Conservation (phyloP, 1,284 basidiomycete species). For the Boletus subluridellus region DNA sequence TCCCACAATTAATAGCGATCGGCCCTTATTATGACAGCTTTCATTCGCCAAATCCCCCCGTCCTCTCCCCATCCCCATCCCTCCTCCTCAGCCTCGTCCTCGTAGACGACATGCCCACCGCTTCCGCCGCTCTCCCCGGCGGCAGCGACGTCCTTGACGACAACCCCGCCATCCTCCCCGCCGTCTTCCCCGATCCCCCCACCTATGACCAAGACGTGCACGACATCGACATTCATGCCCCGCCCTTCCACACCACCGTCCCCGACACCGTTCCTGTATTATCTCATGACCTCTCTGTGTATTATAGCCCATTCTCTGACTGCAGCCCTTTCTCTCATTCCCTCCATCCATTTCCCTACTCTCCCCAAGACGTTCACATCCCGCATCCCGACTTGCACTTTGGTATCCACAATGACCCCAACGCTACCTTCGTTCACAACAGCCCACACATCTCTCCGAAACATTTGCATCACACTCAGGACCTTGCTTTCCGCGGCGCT, state of each 20-base stretch:
- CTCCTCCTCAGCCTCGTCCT: background rate
- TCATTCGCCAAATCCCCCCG: constrained; percentile 22
- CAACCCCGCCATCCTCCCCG: constrained; percentile 9
- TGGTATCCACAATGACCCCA: constrained; percentile 24
- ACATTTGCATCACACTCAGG: constrained; percentile 24
- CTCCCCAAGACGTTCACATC: constrained; percentile 28
- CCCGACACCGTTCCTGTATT: constrained; percentile 32
- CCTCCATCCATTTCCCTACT: constrained; percentile 25
- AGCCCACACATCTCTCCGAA: constrained; percentile 32
- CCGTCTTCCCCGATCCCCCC: constrained; percentile 23
- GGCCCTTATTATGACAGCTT: constrained; percentile 32
- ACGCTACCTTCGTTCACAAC: constrained; percentile 20
- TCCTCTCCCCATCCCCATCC: constrained; percentile 11
- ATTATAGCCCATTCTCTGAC: constrained; percentile 35
- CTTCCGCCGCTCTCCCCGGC: constrained; percentile 15
- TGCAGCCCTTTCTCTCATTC: constrained; percentile 20
- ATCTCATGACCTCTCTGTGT: constrained; percentile 33
- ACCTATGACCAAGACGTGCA: constrained; percentile 29
- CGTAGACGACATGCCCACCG: constrained; percentile 22
- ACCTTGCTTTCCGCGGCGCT: constrained; percentile 18
- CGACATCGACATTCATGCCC: constrained; percentile 33
- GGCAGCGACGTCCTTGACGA: constrained; percentile 22
- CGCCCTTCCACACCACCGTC: constrained; percentile 20
- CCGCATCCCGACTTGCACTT: constrained; percentile 31
- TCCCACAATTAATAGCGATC: constrained; percentile 30